Evolutionary conservation across 257 asterid species (phyloP), one percentile per base, ranked within the genome.

Genomic region (Ophiorrhiza pumila): DNA sequence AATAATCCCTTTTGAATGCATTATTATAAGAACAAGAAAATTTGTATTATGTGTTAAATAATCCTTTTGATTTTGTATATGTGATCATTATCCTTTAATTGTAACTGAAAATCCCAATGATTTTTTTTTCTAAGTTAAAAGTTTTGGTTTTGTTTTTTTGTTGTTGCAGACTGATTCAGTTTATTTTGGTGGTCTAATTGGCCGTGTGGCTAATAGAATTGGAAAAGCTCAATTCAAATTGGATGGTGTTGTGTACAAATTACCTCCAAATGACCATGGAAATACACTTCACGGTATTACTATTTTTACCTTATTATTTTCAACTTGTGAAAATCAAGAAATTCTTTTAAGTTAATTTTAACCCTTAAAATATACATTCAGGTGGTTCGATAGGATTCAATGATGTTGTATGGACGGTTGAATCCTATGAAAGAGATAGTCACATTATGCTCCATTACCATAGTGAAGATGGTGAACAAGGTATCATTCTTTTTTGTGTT

Each of bases 171-270:
- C 85, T 60, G 96, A 85, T 52, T 10, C 92, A 32, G 80, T 87
- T 63, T 93, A 89, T 65, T 93, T 93, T 39, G 98, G 98, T 20
- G 96, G 84, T 13, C 63, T 93, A 0, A 78, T 93, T 27, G 98
- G 98, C 0, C 90, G 98, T 14, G 97, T 93, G 14, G 97, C 97
- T 4, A 93, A 93, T 52, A 67, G 97, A 45, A 89, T 93, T 64
- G 92, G 95, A 60, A 89, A 90, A 9, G 95, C 97, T n/a, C 20
- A 80, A 9, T 93, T 93, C 81, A 72, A 77, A 27, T 45, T 91
- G 67, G 69, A 88, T 72, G 96, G 96, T 13, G 80, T 69, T 11
- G 61, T 58, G 29, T 91, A 93, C 79, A 82, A 71, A 5, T 64
- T 89, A 56, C 89, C 96, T 25, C 84, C 85, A 5, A 93, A 93